Conservation (phyloP, 371 early-diverging fungal genomes). For the Syncephalastrum sp. region DNA sequence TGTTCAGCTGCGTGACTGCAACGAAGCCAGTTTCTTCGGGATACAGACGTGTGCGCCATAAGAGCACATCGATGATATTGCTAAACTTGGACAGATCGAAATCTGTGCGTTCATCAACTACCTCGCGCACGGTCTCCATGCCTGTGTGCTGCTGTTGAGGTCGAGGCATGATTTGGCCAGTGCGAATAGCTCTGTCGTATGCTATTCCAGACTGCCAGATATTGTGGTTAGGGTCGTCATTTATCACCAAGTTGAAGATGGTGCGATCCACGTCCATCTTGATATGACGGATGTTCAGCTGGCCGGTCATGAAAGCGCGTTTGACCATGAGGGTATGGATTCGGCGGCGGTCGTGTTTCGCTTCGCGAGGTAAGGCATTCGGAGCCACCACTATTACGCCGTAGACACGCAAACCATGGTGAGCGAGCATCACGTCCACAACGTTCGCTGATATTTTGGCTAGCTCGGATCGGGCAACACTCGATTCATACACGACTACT, state of each 20-base stretch:
- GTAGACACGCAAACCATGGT: constrained; percentile 67
- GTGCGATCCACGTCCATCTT: constrained; percentile 56
- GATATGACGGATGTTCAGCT: constrained; percentile 44
- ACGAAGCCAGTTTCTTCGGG: constrained; percentile 73
- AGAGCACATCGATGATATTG: constrained; percentile 67
- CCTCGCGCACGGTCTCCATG: constrained; percentile 60
- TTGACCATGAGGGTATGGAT: constrained; percentile 67
- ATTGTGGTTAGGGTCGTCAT: constrained; percentile 37
- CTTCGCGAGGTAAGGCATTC: constrained; percentile 65
- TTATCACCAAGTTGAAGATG: constrained; percentile 48
- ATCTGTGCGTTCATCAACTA: constrained; percentile 69
- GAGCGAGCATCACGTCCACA: constrained; percentile 42
- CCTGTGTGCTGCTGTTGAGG: constrained; percentile 73
- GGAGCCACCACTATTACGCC: constrained; percentile 54
- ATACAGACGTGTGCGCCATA: constrained; percentile 65
- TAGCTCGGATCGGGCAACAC: constrained; percentile 46
- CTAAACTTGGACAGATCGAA: constrained; percentile 65
- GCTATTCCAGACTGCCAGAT: constrained; percentile 45
- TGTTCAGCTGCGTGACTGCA: constrained; percentile 36
- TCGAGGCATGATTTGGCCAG: constrained; percentile 31
- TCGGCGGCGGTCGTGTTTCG: constrained; percentile 67
- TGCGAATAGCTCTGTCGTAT: constrained; percentile 34
- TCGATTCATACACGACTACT: constrained; percentile 68
- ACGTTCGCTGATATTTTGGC: constrained; percentile 52
- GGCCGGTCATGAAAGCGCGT: constrained; percentile 63